These are phyloP conservation scores for Candida khao-thaluensis DNA, from an alignment of 805 yeast species.

Conservation along the genomic window DNA sequence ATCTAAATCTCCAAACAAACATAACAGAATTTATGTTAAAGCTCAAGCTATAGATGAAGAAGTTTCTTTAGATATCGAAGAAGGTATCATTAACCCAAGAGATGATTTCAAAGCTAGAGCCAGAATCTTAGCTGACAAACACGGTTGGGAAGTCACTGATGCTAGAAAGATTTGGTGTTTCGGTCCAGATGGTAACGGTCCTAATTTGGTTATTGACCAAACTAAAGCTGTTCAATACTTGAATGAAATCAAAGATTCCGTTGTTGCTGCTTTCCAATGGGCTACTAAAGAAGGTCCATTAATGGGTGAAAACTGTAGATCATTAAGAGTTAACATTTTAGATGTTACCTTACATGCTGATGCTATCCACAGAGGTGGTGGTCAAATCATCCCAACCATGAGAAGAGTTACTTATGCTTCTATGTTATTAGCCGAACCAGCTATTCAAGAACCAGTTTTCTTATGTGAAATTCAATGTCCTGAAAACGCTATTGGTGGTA, in stretches of 20 bases:
- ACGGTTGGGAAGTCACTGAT: conserved; percentile 99
- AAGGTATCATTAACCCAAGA: conserved; percentile 88
- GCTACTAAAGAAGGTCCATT: conserved; percentile 99
- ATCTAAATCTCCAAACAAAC: conserved; percentile 99
- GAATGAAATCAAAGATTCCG: conserved; percentile 98
- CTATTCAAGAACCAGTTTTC: conserved; percentile 99
- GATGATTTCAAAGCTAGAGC: conserved; percentile 99
- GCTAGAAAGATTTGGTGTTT: conserved; percentile 99
- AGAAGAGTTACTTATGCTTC: conserved; percentile 99
- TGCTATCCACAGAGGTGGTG: conserved; percentile 99
- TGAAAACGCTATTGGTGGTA: conserved; percentile 99
- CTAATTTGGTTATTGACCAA: conserved; percentile 98
- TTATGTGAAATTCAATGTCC: conserved; percentile 99
- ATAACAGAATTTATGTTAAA: conserved; percentile 98
- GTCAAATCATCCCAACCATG: conserved; percentile 99
- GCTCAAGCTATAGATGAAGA: conserved; percentile 97
- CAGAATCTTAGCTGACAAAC: conserved; percentile 97
- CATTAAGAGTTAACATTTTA: conserved; percentile 94
- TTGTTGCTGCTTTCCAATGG: conserved; percentile 99
- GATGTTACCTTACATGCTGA: conserved; percentile 99
- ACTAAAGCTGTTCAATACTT: conserved; percentile 99
- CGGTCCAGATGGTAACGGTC: conserved; percentile 99
- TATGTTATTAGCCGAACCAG: conserved; percentile 97
- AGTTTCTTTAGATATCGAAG: conserved; percentile 86
- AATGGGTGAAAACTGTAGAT: conserved; percentile 94